Evolutionary conservation across 345 rosid genomes (phyloP).

Genomic region (Kernera saxatilis): DNA sequence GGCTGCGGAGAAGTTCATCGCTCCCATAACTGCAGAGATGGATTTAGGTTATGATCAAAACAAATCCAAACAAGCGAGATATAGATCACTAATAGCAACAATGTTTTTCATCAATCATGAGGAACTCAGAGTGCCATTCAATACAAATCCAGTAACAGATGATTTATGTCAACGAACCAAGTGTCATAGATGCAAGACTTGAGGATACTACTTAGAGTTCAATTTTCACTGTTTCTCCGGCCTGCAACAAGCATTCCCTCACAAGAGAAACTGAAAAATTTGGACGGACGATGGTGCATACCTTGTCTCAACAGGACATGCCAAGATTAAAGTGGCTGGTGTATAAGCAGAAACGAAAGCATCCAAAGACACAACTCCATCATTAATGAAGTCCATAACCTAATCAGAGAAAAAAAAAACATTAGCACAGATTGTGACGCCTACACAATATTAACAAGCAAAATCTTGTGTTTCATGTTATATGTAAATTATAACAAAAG

Average conservation of each 20-base stretch:
- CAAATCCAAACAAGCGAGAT: neutral
- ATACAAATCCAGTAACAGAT: neutral
- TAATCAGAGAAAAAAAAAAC: constrained; percentile 22
- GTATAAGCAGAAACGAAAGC: constrained; percentile 62
- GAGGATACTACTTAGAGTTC: neutral
- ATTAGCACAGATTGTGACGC: neutral
- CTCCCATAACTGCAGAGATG: constrained; percentile 63
- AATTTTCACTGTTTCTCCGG: neutral
- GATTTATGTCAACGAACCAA: neutral
- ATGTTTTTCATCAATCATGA: neutral
- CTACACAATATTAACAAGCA: neutral
- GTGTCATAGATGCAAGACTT: neutral
- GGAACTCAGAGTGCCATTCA: neutral
- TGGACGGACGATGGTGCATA: constrained; percentile 18
- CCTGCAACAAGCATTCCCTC: neutral
- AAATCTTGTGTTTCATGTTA: neutral
- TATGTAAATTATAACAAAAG: neutral
- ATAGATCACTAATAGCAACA: neutral
- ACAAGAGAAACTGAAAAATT: constrained; percentile 5
- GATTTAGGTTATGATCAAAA: constrained; percentile 13
- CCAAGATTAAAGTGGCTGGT: constrained; percentile 64
- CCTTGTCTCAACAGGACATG: constrained; percentile 74
- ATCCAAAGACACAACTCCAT: constrained; percentile 87
- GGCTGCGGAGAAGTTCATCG: constrained; percentile 63
- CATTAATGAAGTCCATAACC: constrained; percentile 99